A percentile compares a stretch with the other conserved stretches of the same genome.
These are phyloP conservation scores for Eruca vesicaria DNA, from an alignment of 441 rosid species.

Conservation along the genomic window DNA sequence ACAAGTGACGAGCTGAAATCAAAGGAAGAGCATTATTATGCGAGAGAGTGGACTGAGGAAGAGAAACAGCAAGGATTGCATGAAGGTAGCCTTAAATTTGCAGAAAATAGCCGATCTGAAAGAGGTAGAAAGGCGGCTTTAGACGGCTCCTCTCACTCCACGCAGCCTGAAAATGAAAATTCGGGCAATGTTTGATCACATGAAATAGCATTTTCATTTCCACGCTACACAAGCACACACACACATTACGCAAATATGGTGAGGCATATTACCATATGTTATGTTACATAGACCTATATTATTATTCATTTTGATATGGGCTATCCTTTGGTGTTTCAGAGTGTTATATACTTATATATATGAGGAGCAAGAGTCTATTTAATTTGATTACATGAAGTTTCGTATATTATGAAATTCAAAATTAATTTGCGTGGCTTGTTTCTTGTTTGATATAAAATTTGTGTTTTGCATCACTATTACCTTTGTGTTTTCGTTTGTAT, in stretches of 20 bases:
- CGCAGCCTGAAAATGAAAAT: conserved; percentile 30
- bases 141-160: conserved; percentile 17
- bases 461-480: not conserved
- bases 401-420: not conserved
- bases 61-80: not conserved
- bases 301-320: not conserved
- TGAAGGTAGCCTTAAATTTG: not conserved
- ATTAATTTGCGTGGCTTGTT: not conserved
- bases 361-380: not conserved
- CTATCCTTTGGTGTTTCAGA: conserved; percentile 1
- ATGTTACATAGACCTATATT: not conserved
- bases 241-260: not conserved
- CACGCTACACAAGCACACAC: not conserved
- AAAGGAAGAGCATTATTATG: not conserved
- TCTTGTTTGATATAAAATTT: not conserved
- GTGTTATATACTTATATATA: not conserved
- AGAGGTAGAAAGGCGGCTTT: not conserved
- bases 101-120: not conserved
- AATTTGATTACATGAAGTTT: not conserved
- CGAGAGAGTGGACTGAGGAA: not conserved
- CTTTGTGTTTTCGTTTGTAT: not conserved
- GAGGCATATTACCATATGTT: not conserved
- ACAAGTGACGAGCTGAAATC: not conserved
- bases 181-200: not conserved
- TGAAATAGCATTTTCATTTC: not conserved